phyloP scores from a whole-genome alignment of 306 rosid species.

The Pyrus pyrifolia region DNA sequence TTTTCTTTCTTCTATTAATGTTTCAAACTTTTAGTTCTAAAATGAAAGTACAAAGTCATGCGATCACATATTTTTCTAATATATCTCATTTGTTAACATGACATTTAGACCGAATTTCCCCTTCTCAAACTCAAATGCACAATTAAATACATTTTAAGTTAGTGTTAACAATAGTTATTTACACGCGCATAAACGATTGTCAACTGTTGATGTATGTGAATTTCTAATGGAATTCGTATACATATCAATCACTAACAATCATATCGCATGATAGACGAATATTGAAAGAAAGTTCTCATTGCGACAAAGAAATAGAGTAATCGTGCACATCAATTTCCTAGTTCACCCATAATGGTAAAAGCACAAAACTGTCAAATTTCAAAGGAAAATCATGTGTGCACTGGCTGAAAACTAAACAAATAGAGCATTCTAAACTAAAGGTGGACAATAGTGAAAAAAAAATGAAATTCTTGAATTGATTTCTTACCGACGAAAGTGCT shows the following conservation, averaged over 20 bases:
- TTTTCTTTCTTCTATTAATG: not conserved
- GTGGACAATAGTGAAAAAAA: not conserved
- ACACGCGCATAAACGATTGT: not conserved
- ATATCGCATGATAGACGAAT: not conserved
- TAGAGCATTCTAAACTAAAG: not conserved
- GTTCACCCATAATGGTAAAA: not conserved
- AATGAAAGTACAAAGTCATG: not conserved
- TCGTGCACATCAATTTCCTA: not conserved
- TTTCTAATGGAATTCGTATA: not conserved
- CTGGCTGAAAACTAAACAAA: not conserved
- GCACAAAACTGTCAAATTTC: not conserved
- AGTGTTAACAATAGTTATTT: not conserved
- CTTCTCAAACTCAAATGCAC: not conserved
- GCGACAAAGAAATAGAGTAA: not conserved
- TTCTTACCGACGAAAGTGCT: conserved; percentile 43
- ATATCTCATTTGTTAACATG: not conserved
- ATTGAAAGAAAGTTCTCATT: not conserved
- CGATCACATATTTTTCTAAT: not conserved
- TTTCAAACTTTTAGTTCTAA: not conserved
- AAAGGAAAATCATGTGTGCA: not conserved
- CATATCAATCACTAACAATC: not conserved
- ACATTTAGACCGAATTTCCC: not conserved
- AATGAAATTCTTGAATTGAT: not conserved
- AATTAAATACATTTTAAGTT: not conserved
- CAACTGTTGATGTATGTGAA: not conserved